Percentiles rank a stretch among this genome's conserved stretches.
phyloP scores from a whole-genome alignment of 768 basidiomycete genomes.

The Hypholoma sublateritium region DNA sequence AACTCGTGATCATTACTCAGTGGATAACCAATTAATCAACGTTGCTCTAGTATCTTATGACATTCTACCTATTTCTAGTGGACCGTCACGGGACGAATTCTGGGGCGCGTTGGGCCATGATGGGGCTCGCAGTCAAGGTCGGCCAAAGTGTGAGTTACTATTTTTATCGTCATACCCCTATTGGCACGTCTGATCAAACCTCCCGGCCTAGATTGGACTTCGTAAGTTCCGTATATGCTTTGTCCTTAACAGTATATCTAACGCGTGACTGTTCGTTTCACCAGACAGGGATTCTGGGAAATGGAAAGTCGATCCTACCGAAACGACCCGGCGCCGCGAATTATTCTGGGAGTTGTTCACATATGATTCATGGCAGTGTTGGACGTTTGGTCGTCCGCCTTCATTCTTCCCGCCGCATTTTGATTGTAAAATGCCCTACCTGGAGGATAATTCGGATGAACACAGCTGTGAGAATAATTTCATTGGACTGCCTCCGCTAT shows the following conservation, averaged over 20 bases:
- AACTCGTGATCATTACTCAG: background rate
- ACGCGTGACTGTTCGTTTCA: constrained; percentile 12
- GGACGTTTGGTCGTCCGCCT: constrained; percentile 70
- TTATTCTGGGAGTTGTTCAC: constrained; percentile 68
- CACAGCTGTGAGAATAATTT: constrained; percentile 49
- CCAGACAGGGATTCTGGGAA: constrained; percentile 70
- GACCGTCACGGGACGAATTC: constrained; percentile 68
- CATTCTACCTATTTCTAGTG: constrained; percentile 65
- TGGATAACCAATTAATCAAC: background rate
- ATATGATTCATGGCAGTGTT: constrained; percentile 57
- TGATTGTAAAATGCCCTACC: constrained; percentile 62
- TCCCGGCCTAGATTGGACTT: constrained; percentile 55
- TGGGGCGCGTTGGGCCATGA: constrained; percentile 65
- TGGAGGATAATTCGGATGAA: constrained; percentile 50
- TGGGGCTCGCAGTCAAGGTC: constrained; percentile 69
- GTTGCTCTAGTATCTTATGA: constrained; percentile 58
- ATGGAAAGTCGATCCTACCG: constrained; percentile 59
- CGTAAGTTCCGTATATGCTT: constrained; percentile 40
- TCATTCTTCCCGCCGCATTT: constrained; percentile 68
- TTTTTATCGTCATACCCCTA: background rate
- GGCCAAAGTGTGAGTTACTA: constrained; percentile 61
- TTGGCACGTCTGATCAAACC: constrained; percentile 9
- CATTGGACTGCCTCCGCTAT: background rate
- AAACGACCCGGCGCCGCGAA: constrained; percentile 63
- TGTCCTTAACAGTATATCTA: background rate